Evolutionary conservation across 139 green algal species (phyloP), one percentile per base, ranked within the genome.

Genomic region (Yamagishiella unicocca): DNA sequence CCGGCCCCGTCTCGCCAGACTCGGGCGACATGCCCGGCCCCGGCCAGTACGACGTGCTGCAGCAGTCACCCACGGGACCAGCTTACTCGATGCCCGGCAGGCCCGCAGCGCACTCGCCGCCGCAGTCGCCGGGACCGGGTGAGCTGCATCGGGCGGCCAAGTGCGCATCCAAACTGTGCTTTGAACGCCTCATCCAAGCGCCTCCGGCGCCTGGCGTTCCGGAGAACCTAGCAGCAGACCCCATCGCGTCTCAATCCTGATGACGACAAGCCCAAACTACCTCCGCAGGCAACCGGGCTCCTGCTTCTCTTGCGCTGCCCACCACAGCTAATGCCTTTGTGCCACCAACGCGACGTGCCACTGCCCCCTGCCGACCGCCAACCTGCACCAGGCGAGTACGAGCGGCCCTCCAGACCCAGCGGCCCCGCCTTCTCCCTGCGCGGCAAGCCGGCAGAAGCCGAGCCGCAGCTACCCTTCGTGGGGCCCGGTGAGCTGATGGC

Each of bases 401-500:
- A 45, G 25, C 33, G 31, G 27, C 33, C 43, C 0, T 29, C 43
- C 9, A 33, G 53, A 14, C 81, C 45, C 81, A 42, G 25, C 4
- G 81, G 81, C n/a, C 81, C 81, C 33, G 64, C 81, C 81, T 87
- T 70, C 67, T 79, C 45, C 9, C 67, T 87, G 25, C 27, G 81
- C 21, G 43, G 45, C 81, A 87, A 68, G 43, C 45, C 81, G 0
- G 22, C 25, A 1, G 81, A 87, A 33, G 10, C 50, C 4, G 38
- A 64, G 40, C 70, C 73, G n/a, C 45, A 83, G 40, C 50, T 89
- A 54, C 38, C 79, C 3, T n/a, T 50, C 33, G 71, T 83, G 53
- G 71, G 67, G 0, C 82, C 82, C 42, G 67, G 82, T 87, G 45
- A 22, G 82, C 22, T 6, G n/a, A n/a, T 37, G 70, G 1, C 22